Evolutionary conservation across 331 rosid genomes (phyloP), one percentile per base, ranked within the genome.

Genomic region (Spiraea crenata): DNA sequence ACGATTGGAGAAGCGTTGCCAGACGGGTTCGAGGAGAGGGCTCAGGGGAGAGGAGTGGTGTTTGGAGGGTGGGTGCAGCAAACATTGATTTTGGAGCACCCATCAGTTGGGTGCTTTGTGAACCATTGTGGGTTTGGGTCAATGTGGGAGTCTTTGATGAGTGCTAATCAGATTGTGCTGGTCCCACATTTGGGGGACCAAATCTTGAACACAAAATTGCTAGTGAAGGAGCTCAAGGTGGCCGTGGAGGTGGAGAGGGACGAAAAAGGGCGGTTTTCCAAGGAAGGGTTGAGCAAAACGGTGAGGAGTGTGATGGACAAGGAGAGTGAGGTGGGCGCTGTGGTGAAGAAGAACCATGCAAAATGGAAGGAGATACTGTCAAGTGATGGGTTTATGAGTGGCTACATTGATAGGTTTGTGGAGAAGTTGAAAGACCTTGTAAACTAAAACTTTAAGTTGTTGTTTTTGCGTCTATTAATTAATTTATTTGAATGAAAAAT

Each of bases 81-180:
- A 38, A 80, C 88, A 41, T 48, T 77, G 82, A 83, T 86, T 7
- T 65, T 86, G 64, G 66, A 72, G 0, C 86, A 89, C 15, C 25
- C 37, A 5, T 65, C 88, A 0, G 76, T 86, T 17, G 95, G 92
- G 39, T 86, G 95, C 56, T 89, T 89, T 61, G 90, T 89, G 76
- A 86, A 47, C 10, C 95, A 89, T 7, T 89, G 95, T 68, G 95
- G 92, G 19, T 86, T 82, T 37, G 90, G 96, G 11, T 86, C 96
- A 0, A 81, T 89, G 90, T 84, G 89, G 96, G 96, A 86, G 67
- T 81, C 88, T 14, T 51, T 88, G 63, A 69, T 86, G 83, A 84
- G 82, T 57, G 86, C 82, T 0, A 69, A 74, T 0, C 89, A 80
- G 66, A 84, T 86, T 17, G 87, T 88, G 57, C 14, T 86, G 16